Evolutionary conservation across 768 basidiomycete species (phyloP), one percentile per base, ranked within the genome.

Genomic region (Tricholoma bakamatsutake): DNA sequence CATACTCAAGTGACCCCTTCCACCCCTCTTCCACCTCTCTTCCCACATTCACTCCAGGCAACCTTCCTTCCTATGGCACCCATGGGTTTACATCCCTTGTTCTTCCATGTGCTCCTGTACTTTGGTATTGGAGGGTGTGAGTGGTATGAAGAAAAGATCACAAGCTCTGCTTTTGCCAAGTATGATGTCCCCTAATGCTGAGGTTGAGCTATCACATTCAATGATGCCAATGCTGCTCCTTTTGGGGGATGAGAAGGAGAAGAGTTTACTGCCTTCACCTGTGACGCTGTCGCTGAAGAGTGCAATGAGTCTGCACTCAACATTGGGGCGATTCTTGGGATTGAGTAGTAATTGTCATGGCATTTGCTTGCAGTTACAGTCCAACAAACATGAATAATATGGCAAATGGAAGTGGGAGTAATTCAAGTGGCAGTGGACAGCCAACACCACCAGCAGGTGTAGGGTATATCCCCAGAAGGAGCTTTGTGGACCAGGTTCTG

Each of bases 391-490:
- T 54, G 33, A 43, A 43, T 18, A 15, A 55, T 34, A 11, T 48
- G 15, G 46, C 47, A 31, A 43, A 51, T 42, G 47, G 58, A 52
- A 47, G 5, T 45, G 24, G 43, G 10, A 11, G 24, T 45, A 24
- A n/a, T n/a, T n/a, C n/a, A n/a, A n/a, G 43, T 4, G 13, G 17
- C 4, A 15, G 39, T 12, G 45, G 45, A 30, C 45, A 46, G 15
- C 11, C 28, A 13, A 56, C 60, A 50, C 50, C 64, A 33, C 43
- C 65, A 49, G 58, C 56, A 43, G 72, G 74, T n/a, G 81, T 82
- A 7, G 90, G 90, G 4, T 92, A 85, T 71, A 83, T 95, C 3
- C 93, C 94, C 18, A 93, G 93, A 0, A 76, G 93, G 45, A 88
- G 88, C 58, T 90, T 97, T 66, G 86, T 92, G 7, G 94, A 93